Base-by-base conservation (phyloP, 441 rosid species). In the Gossypium gossypioides region DNA sequence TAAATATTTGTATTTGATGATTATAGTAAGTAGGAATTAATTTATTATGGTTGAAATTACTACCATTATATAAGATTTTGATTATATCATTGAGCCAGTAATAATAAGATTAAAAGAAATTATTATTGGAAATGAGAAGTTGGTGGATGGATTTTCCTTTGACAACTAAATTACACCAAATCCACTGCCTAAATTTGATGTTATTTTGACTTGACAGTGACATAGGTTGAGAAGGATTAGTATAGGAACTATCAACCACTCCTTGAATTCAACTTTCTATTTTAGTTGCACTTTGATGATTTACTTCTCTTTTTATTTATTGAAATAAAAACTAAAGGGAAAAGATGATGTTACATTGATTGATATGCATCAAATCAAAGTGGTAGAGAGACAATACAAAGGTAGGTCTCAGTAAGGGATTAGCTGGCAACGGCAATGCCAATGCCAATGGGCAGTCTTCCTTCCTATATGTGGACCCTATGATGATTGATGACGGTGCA, bases 391-490 rank as follows among this genome's bases (percentile, higher is more conserved):
- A 34, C 58, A 54, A 54, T 6, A 57, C 4, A 48, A 66, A 59
- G 59, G 62, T 32, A 15, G 9, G 13, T 55, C 52, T 18, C 8
- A 19, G 25, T 32, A 12, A 18, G 10, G 59, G 60, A 15, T 55
- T 34, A 60, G 73, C 77, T 68, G 77, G 69, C 73, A 50, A 50
- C 13, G 52, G 18, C 52, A 48, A 4, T 32, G 37, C 37, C 37
- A 32, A 2, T 51, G 8, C 15, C 13, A 6, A 6, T 51, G 12
- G 40, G 40, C 40, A 34, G 8, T 6, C 40, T 34, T 52, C 57
- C 21, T 52, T 52, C 10, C 7, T 0, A 52, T 52, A 5, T 6
- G 18, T 52, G 21, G 57, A 52, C 57, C 22, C 19, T 9, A 12
- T 57, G n/a, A 10, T 56, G n/a, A 22, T 56, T 56, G n/a, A 57